Evolutionary conservation across 2,329 filamentous ascomycete species (phyloP), one percentile per base, ranked within the genome.

Genomic region (Colletotrichum magnum): DNA sequence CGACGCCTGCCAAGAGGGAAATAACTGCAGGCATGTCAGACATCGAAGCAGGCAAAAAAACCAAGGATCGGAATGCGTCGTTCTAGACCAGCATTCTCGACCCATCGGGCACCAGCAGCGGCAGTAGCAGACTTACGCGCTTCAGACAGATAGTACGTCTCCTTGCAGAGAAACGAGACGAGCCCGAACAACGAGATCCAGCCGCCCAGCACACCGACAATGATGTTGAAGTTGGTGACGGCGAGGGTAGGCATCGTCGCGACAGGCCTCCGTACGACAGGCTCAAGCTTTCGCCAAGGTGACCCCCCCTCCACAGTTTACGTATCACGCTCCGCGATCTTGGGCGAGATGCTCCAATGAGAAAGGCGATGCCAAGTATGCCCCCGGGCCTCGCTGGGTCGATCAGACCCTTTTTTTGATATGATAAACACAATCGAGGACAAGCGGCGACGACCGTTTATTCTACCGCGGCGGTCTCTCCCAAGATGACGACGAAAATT

Each of bases 171-270:
- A 77, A 94, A 97, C 1, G 94, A 97, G 0, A 98, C 94, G 51
- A 98, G 83, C 4, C 94, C 94, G 76, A 97, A 98, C n/a, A 97
- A 74, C 0, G 93, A 94, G 71, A 98, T 90, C 82, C 97, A 98
- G 2, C 93, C 95, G 15, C 95, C 95, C 13, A 97, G 81, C 7
- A 93, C 88, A 61, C 93, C 91, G 77, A 93, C 90, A 63, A 94
- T 88, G 72, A 96, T 92, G 80, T 97, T 97, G 85, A 97, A 97
- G 78, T 70, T 70, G 48, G 63, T 70, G 39, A 79, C 53, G 6
- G 77, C 79, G 36, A 82, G 69, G 26, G 79, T 79, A 52, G 83
- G 83, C 83, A 85, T 85, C 64, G 74, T 80, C 69, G 61, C 53
- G 64, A 60, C 9, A 36, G 32, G 32, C 65, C 65, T 58, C 52